These are phyloP conservation scores for Trichoderma asperelloides DNA, from an alignment of 495 filamentous ascomycete genomes.

Conservation along the genomic window DNA sequence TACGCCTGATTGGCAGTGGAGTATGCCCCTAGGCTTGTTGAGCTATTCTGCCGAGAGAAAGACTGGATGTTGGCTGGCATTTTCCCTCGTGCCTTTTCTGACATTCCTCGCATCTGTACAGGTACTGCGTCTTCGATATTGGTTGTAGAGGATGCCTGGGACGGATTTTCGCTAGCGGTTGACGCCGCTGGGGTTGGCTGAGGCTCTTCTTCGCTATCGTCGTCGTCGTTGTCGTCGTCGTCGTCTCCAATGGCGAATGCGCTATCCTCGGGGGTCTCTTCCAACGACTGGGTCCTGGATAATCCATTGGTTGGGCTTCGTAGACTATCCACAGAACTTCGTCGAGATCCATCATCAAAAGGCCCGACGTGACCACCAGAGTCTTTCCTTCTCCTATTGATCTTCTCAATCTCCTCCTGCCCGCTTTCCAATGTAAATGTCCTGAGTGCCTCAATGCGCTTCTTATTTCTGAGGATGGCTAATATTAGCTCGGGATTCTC, in stretches of 20 bases:
- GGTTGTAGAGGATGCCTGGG: slow-evolving; percentile 63
- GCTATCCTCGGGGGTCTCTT: slow-evolving; percentile 68
- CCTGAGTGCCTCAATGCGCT: slow-evolving; percentile 79
- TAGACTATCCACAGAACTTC: slow-evolving; percentile 61
- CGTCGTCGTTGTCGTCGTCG: slow-evolving; percentile 46
- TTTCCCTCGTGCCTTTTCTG: slow-evolving; percentile 94
- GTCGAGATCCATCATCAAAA: slow-evolving; percentile 38
- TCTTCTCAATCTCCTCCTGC: slow-evolving; percentile 83
- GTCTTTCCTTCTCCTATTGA: slow-evolving; percentile 67
- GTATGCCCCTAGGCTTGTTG: slow-evolving; percentile 68
- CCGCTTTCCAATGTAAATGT: slow-evolving; percentile 93
- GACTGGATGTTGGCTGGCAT: slow-evolving; percentile 77
- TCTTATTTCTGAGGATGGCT: slow-evolving; percentile 66
- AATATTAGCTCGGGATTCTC: slow-evolving; percentile 81
- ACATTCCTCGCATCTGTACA: slow-evolving; percentile 90
- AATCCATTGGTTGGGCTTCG: slow-evolving; percentile 50
- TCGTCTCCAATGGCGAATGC: slow-evolving; percentile 83
- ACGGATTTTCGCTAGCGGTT: slow-evolving; percentile 60
- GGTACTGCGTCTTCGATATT: slow-evolving; percentile 73
- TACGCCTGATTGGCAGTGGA: slow-evolving; percentile 42
- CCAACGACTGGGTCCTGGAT: slow-evolving; percentile 52
- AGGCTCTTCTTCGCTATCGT: slow-evolving; percentile 63
- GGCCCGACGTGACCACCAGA: slow-evolving; percentile 35
- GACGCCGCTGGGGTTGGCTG: slow-evolving; percentile 61
- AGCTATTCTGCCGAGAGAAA: slow-evolving; percentile 90